Percentiles rank a stretch among this genome's conserved stretches.
phyloP scores from a whole-genome alignment of 352 stramenopile genomes.

The Thalassiosira pacifica region DNA sequence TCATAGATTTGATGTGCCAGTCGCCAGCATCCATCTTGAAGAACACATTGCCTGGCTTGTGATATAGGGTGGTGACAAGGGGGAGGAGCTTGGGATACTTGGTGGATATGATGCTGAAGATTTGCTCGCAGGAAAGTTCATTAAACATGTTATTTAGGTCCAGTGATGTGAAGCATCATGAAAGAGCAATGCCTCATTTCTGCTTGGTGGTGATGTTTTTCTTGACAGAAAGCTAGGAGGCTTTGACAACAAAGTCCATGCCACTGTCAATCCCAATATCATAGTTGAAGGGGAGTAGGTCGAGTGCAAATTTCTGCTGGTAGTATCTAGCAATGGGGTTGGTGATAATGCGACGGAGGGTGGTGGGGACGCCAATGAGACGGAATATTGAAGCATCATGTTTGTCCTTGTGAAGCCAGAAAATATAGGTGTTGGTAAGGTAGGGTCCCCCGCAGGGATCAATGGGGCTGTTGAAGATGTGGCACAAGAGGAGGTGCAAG shows the following conservation, averaged over 20 bases:
- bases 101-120: neutral
- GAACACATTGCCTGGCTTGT: conserved; percentile 11
- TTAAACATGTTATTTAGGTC: conserved; percentile 39
- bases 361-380: conserved; percentile 18
- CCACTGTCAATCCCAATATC: conserved; percentile 4
- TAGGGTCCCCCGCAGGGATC: neutral
- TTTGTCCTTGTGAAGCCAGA: conserved; percentile 17
- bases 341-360: conserved; percentile 10
- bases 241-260: conserved; percentile 7
- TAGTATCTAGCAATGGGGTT: neutral
- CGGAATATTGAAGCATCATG: neutral
- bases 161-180: conserved; percentile 1
- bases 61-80: conserved; percentile 25
- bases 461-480: conserved; percentile 1
- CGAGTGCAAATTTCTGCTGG: neutral
- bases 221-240: neutral
- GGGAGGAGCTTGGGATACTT: conserved; percentile 37
- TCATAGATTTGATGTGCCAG: conserved; percentile 27
- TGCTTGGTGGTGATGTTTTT: conserved; percentile 4
- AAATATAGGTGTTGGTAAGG: conserved; percentile 22
- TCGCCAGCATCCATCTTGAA: conserved; percentile 14
- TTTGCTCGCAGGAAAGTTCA: neutral
- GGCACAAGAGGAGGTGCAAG: neutral
- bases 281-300: conserved; percentile 20
- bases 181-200: neutral